Evolutionary conservation across 78 protist genomes (phyloP), one percentile per base, ranked within the genome.

Genomic region (Dictyostelium capitatum): DNA sequence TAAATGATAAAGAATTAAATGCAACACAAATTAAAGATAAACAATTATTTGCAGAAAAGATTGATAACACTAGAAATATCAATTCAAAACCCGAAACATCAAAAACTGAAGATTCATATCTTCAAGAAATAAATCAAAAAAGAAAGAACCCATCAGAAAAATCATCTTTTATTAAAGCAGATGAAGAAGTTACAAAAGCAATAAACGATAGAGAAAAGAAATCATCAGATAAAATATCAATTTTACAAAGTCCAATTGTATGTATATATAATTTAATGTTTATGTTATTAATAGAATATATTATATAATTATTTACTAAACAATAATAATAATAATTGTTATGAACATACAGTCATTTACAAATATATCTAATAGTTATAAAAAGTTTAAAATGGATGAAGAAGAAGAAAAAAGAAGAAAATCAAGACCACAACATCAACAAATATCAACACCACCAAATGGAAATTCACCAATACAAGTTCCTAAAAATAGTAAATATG

Each of bases 321-420:
- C 10, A 23, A 43, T 23, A 7, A 0, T 14, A 53, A 77, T 50
- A 28, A 23, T 77, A 23, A 73, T 47, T 54, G 20, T 28, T 43
- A 6, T n/a, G 10, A 79, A 11, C 6, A 3, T 25, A 19, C 41
- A 74, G 92, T 15, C 81, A 74, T 84, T 43, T 74, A 19, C 48
- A 28, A 43, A 73, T 37, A 87, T 87, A n/a, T 51, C 78, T 32
- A 72, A 79, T 23, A 77, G 28, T 41, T 87, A 54, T 64, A 87
- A 87, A 37, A 77, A 87, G 43, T 77, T 77, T 46, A 87, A 77
- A 77, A 32, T 53, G 28, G 92, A 85, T 4, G 93, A 87, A 51
- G 80, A 87, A 46, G 75, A 80, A 47, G 67, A 80, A 43, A 80
- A 62, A 46, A 62, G 56, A 80, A 80, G 47, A 62, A 30, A 48